Base-by-base conservation (phyloP, 2,329 filamentous ascomycete species). In the Penicillium palitans region DNA sequence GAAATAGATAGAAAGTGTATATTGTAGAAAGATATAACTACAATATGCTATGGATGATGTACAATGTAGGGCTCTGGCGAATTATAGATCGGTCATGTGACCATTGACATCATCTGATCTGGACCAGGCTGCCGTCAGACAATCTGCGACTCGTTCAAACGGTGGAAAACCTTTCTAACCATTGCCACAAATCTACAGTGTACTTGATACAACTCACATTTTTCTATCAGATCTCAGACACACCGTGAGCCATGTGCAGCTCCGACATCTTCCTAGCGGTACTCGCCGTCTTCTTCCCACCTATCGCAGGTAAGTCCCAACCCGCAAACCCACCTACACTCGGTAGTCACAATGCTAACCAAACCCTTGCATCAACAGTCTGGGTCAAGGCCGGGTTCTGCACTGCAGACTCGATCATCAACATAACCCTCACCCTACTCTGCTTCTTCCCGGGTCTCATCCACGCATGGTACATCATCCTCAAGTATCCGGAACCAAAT, bases 401-500 rank as follows among this genome's bases (percentile, higher is more conserved):
- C 82, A 90, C 88, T 62, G 91, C 88, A 57, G 95, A 98, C 79
- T 93, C 90, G 9, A 71, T 98, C 69, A 96, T 99, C 81, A 99
- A 99, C 81, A 88, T 98, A 75, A 88, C 93, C 47, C 91, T 98
- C 69, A 95, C 90, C 76, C 74, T 86, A 54, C 85, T 93, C 24
- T 90, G 88, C 68, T 91, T 83, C 72, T 77, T 98, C 60, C 93
- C 93, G 21, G 93, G 93, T 61, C 88, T 98, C 50, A 80, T 99
- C 2, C 95, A 99, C 80, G 86, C 93, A 62, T 98, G 95, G 93
- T 99, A 98, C 83, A 96, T 98, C 77, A 97, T 99, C 77, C 85
- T 90, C 70, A 89, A 90, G 72, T 90, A 89, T 75, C 95, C 95
- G 58, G 93, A 97, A 61, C 76, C 79, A 66, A 82, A 87, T 58